These are phyloP conservation scores for Trichaptum fuscoviolaceum DNA, from an alignment of 768 basidiomycete species.

Conservation along the genomic window DNA sequence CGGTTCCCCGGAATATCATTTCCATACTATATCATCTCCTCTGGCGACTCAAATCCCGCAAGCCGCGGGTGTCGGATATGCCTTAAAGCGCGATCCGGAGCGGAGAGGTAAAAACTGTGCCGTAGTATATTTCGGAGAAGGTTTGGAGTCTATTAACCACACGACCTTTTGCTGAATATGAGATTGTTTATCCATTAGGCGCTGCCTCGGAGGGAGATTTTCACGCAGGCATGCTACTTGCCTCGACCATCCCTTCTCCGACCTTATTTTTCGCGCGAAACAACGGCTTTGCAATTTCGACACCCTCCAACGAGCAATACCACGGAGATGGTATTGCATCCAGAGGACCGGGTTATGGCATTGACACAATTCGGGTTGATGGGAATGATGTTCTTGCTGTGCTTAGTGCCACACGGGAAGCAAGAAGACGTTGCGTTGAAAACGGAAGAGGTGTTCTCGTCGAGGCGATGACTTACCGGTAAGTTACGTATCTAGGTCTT, in stretches of 20 bases:
- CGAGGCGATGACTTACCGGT: constrained; percentile 91
- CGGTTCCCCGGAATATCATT: constrained; percentile 77
- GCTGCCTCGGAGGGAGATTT: constrained; percentile 59
- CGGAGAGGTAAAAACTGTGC: constrained; percentile 71
- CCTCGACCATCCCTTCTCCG: constrained; percentile 71
- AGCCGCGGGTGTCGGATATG: constrained; percentile 90
- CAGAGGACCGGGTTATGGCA: constrained; percentile 87
- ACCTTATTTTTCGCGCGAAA: constrained; percentile 72
- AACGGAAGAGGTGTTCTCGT: constrained; percentile 78
- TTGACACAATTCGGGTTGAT: constrained; percentile 89
- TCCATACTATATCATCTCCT: constrained; percentile 91
- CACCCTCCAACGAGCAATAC: constrained; percentile 84
- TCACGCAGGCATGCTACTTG: constrained; percentile 83
- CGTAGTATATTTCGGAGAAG: constrained; percentile 90
- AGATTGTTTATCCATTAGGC: constrained; percentile 11
- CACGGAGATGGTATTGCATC: constrained; percentile 91
- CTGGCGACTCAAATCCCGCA: constrained; percentile 93
- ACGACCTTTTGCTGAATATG: constrained; percentile 3
- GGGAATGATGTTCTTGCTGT: constrained; percentile 92
- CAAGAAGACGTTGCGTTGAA: constrained; percentile 63
- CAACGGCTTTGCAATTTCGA: constrained; percentile 95
- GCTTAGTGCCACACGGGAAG: constrained; percentile 65
- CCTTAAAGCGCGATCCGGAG: constrained; percentile 70
- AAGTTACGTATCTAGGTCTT: constrained; percentile 14
- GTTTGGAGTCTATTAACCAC: constrained; percentile 67